A percentile compares a stretch with the other conserved stretches of the same genome.
Evolutionary conservation across 345 rosid genomes (phyloP).

Genomic region (Eucalyptus virginea): DNA sequence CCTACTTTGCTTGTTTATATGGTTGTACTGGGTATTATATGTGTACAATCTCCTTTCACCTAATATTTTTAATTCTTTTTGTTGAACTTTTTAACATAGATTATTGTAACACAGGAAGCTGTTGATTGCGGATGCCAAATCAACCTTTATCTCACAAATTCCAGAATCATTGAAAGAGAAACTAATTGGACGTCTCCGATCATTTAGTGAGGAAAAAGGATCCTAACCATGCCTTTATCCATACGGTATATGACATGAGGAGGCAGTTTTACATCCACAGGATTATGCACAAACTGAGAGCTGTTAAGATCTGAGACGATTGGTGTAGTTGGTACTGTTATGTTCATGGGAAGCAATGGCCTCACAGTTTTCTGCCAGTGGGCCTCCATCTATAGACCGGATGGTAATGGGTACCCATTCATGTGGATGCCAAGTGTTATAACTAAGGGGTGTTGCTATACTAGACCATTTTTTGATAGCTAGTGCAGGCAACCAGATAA

Average conservation of each 20-base stretch:
- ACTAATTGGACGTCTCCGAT: conserved; percentile 35
- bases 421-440: background rate
- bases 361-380: background rate
- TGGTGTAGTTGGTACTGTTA: background rate
- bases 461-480: background rate
- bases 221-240: background rate
- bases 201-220: conserved; percentile 28
- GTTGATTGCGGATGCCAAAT: conserved; percentile 59
- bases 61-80: background rate
- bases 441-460: background rate
- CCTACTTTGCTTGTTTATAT: background rate
- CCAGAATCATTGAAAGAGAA: conserved; percentile 70
- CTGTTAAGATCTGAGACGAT: background rate
- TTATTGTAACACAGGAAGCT: conserved; percentile 33
- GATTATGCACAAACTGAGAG: background rate
- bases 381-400: background rate
- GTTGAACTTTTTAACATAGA: background rate
- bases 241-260: background rate
- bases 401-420: background rate
- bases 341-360: background rate
- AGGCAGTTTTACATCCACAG: background rate
- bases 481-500: background rate
- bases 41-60: background rate
- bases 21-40: background rate
- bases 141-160: conserved; percentile 37